These are phyloP conservation scores for Solanum ossicruentum DNA, from an alignment of 257 asterid genomes.

Conservation along the genomic window DNA sequence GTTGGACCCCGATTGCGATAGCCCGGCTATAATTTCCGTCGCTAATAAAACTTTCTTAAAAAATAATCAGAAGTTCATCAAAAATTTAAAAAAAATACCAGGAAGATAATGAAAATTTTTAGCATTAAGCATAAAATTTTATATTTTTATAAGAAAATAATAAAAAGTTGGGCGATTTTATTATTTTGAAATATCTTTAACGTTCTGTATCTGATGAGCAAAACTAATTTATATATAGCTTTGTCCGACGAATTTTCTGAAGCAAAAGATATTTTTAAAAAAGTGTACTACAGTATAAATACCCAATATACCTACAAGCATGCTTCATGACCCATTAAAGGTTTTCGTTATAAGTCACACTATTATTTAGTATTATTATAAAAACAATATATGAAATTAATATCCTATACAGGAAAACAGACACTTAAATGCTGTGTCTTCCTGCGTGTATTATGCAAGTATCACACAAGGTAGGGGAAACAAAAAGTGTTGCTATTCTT, in stretches of 20 bases:
- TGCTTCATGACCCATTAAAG: conserved; percentile 13
- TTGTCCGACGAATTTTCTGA: not conserved
- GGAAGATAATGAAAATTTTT: no score
- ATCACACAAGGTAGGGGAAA: not conserved
- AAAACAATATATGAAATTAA: not conserved
- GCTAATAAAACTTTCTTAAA: no score
- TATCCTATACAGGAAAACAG: not conserved
- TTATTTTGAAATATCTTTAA: not conserved
- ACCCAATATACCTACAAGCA: conserved; percentile 2
- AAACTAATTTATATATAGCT: not conserved
- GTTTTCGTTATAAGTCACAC: not conserved
- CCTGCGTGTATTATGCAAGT: not conserved
- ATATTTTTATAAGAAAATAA: no score
- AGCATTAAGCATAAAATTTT: no score
- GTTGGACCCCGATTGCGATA: conserved; percentile 72
- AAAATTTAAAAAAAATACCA: no score
- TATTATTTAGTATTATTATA: not conserved
- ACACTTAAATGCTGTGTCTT: not conserved
- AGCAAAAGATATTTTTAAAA: not conserved
- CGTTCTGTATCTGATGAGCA: not conserved
- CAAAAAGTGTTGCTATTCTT: not conserved
- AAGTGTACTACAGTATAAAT: not conserved
- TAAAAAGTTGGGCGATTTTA: not conserved
- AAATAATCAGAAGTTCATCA: no score
- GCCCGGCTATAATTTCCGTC: conserved; percentile 7